These are phyloP conservation scores for Ogataea methylovora DNA, from an alignment of 805 yeast genomes.

Conservation along the genomic window DNA sequence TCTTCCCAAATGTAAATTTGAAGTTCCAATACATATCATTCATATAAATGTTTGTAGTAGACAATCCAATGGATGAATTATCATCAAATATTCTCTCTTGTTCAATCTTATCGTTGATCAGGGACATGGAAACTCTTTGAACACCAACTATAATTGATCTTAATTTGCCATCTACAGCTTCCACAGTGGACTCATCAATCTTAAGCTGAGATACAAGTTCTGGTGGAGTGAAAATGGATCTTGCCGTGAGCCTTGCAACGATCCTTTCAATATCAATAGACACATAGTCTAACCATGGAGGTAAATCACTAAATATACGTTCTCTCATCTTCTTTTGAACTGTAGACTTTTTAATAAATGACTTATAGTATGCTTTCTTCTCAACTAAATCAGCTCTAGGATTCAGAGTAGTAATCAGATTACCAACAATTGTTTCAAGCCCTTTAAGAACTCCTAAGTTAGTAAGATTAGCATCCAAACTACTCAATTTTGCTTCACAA, in stretches of 20 bases:
- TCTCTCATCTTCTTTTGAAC: neutral
- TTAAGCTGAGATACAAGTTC: neutral
- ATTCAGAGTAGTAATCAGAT: conserved; percentile 1
- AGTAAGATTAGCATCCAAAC: conserved; percentile 18
- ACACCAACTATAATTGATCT: neutral
- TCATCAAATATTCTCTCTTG: too few species aligned
- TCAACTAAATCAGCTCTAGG: neutral
- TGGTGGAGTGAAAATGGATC: conserved; percentile 12
- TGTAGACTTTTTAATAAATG: neutral
- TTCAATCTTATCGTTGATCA: too few species aligned
- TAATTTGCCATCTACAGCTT: neutral
- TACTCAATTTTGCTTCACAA: conserved; percentile 8
- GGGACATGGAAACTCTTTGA: too few species aligned
- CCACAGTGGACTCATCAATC: too few species aligned
- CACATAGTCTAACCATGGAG: conserved; percentile 24
- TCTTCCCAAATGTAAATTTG: neutral
- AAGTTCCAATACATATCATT: conserved; percentile 1
- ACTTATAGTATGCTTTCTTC: neutral
- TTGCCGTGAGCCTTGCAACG: conserved; percentile 9
- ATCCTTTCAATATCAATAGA: conserved; percentile 11
- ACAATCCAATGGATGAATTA: neutral
- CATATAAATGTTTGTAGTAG: neutral
- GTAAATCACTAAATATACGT: conserved; percentile 21
- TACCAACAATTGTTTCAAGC: conserved; percentile 5
- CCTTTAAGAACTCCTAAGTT: conserved; percentile 24